These are phyloP conservation scores for Dactylonectria macrodidyma DNA, from an alignment of 2,329 filamentous ascomycete species.

Conservation along the genomic window DNA sequence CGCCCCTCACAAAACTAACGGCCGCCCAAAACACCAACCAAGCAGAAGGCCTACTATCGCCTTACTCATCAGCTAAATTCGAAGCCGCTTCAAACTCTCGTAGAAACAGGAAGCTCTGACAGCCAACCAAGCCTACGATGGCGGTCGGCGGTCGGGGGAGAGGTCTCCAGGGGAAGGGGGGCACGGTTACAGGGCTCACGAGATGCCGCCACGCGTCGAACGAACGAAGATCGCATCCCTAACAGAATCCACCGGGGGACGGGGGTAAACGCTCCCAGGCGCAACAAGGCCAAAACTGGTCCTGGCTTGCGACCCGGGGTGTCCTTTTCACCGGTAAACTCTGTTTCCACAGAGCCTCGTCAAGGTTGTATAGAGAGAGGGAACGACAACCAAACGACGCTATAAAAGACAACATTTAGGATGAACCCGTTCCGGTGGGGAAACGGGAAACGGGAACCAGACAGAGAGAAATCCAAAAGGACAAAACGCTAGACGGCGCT, in stretches of 20 bases:
- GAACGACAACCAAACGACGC: neutral
- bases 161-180: neutral
- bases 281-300: neutral
- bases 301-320: neutral
- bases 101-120: neutral
- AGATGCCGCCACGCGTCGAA: conserved; percentile 27
- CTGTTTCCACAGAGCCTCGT: neutral
- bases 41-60: too few species aligned
- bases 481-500: neutral
- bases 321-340: neutral
- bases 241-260: conserved; percentile 11
- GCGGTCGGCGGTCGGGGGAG: neutral
- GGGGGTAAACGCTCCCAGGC: neutral
- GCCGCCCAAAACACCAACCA: neutral
- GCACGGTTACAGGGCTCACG: conserved; percentile 18
- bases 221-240: conserved; percentile 17
- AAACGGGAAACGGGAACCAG: neutral
- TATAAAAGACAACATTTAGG: neutral
- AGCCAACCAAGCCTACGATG: conserved; percentile 3
- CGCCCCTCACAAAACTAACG: neutral
- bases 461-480: neutral
- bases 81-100: neutral
- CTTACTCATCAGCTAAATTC: neutral
- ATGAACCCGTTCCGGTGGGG: neutral
- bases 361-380: neutral